phyloP scores from a whole-genome alignment of 1,284 basidiomycete genomes.

The Pulveroboletus sp. region DNA sequence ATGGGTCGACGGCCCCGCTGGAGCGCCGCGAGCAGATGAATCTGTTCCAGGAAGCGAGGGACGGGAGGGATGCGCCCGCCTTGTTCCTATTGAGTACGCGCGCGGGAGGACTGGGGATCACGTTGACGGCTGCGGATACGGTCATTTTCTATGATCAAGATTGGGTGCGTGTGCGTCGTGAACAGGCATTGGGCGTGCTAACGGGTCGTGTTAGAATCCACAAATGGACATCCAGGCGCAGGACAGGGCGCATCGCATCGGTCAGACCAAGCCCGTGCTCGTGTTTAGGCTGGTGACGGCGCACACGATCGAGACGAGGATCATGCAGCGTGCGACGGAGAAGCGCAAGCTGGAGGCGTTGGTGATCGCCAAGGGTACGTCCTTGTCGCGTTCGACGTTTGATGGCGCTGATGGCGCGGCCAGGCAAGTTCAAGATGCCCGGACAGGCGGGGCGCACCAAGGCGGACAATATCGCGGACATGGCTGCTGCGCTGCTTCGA shows the following conservation, averaged over 20 bases:
- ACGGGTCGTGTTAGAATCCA: constrained; percentile 69
- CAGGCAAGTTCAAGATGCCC: constrained; percentile 81
- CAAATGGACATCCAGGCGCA: constrained; percentile 97
- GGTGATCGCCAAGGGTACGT: constrained; percentile 85
- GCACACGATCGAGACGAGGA: constrained; percentile 89
- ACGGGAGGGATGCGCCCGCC: constrained; percentile 63
- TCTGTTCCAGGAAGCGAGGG: constrained; percentile 78
- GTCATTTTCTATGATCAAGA: constrained; percentile 96
- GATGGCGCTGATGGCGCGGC: background rate
- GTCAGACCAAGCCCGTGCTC: constrained; percentile 86
- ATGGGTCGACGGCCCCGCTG: constrained; percentile 79
- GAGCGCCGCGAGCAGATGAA: constrained; percentile 85
- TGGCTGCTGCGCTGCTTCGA: constrained; percentile 78
- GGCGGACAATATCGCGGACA: constrained; percentile 71
- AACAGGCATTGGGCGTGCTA: background rate
- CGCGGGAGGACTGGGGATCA: constrained; percentile 91
- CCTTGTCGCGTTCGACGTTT: background rate
- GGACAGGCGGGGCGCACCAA: constrained; percentile 45
- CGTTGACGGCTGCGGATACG: constrained; percentile 91
- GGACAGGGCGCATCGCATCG: constrained; percentile 94
- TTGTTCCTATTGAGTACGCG: constrained; percentile 92
- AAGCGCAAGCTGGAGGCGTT: constrained; percentile 91
- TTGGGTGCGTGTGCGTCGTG: constrained; percentile 58
- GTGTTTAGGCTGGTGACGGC: constrained; percentile 87
- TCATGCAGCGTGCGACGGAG: constrained; percentile 86